Conservation (phyloP, 2,329 filamentous ascomycete species). For the Cladobotryum mycophilum region DNA sequence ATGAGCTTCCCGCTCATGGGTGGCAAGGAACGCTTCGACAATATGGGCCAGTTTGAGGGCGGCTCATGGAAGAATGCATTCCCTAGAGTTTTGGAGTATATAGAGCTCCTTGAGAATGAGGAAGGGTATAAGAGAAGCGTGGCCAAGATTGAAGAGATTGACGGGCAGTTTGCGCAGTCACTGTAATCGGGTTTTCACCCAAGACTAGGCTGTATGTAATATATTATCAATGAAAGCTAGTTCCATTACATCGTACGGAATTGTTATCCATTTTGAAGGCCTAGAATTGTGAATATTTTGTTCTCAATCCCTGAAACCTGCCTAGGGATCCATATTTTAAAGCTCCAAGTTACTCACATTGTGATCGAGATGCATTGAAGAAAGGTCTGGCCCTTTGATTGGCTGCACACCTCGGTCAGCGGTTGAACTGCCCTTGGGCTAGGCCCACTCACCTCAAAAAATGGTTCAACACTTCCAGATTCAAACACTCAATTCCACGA, state of each 20-base stretch:
- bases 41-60: conserved; percentile 36
- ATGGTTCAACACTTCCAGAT: not conserved
- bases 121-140: conserved; percentile 43
- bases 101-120: conserved; percentile 37
- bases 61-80: conserved; percentile 33
- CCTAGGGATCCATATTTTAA: too few relatives aligned
- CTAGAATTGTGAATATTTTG: too few relatives aligned
- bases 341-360: too few relatives aligned
- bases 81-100: conserved; percentile 43
- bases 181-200: not conserved
- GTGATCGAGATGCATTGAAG: too few relatives aligned
- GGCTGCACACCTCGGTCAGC: conserved; percentile 10
- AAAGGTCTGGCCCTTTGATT: not conserved
- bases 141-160: conserved; percentile 44
- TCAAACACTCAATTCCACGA: conserved; percentile 5
- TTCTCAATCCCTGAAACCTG: too few relatives aligned
- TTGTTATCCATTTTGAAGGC: too few relatives aligned
- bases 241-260: too few relatives aligned
- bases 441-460: conserved; percentile 6
- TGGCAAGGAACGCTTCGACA: conserved; percentile 32
- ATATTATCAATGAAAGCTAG: too few relatives aligned
- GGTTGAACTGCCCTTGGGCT: conserved; percentile 6
- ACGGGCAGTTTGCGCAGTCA: conserved; percentile 29
- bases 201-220: too few relatives aligned
- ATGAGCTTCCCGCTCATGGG: conserved; percentile 48